Percentiles rank a stretch among this genome's conserved stretches.
phyloP scores from a whole-genome alignment of 78 protist species.

The Dictyostelium citrinum region DNA sequence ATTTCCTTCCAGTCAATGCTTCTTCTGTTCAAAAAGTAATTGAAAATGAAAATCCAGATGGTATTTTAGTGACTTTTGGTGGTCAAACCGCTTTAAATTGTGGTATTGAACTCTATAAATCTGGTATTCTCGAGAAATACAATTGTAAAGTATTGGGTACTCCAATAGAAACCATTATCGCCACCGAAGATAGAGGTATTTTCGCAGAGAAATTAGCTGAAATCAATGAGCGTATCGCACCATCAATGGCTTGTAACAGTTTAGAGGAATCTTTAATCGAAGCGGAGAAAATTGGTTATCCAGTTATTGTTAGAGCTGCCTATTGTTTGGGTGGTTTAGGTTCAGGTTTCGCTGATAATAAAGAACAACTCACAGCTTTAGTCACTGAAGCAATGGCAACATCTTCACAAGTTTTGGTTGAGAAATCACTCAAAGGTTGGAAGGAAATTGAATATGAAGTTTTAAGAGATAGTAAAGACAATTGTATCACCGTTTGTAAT shows the following conservation, averaged over 20 bases:
- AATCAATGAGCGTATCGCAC: slow-evolving; percentile 92
- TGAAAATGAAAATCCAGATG: slow-evolving; percentile 95
- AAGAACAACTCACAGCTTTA: slow-evolving; percentile 76
- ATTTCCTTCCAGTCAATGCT: slow-evolving; percentile 96
- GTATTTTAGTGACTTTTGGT: slow-evolving; percentile 95
- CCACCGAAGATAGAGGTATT: slow-evolving; percentile 97
- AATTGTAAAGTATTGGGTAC: slow-evolving; percentile 95
- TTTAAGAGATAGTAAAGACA: slow-evolving; percentile 96
- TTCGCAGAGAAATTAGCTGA: slow-evolving; percentile 89
- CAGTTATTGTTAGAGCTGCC: slow-evolving; percentile 96
- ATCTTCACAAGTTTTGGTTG: slow-evolving; percentile 94
- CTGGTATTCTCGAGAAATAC: slow-evolving; percentile 80
- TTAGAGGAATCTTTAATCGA: slow-evolving; percentile 77
- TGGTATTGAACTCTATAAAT: slow-evolving; percentile 91
- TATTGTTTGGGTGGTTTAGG: slow-evolving; percentile 98
- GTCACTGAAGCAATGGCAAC: slow-evolving; percentile 86
- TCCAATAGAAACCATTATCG: slow-evolving; percentile 87
- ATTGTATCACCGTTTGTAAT: slow-evolving; percentile 99
- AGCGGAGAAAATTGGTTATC: slow-evolving; percentile 87
- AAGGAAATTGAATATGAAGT: slow-evolving; percentile 99
- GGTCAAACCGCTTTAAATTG: slow-evolving; percentile 99
- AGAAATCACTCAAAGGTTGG: slow-evolving; percentile 97
- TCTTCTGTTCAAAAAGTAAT: slow-evolving; percentile 91
- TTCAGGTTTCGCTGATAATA: slow-evolving; percentile 93
- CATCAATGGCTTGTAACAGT: slow-evolving; percentile 75